Evolutionary conservation across 331 rosid species (phyloP).

Genomic region (Malus hybrid): DNA sequence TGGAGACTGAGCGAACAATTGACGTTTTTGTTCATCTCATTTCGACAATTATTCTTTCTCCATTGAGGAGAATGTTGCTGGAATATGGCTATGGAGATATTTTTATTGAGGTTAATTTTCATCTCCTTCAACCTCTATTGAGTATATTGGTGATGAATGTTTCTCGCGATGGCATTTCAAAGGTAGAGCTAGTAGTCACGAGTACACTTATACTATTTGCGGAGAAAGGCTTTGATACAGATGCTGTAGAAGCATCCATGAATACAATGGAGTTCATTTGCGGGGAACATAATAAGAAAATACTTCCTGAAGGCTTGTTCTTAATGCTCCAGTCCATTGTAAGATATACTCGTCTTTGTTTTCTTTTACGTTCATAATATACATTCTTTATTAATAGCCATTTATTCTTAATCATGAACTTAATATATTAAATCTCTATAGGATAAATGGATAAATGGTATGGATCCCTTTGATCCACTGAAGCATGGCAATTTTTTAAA

Average conservation of each 20-base stretch:
- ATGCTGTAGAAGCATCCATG: constrained; percentile 96
- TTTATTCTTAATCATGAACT: neutral
- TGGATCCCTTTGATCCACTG: constrained; percentile 93
- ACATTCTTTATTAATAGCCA: neutral
- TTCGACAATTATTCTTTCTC: constrained; percentile 92
- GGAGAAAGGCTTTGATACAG: constrained; percentile 77
- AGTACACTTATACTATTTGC: constrained; percentile 56
- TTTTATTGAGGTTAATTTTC: constrained; percentile 75
- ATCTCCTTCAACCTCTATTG: constrained; percentile 91
- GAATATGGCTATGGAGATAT: constrained; percentile 91
- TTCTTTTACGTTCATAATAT: neutral
- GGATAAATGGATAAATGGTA: constrained; percentile 97
- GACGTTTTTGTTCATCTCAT: constrained; percentile 88
- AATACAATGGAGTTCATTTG: constrained; percentile 95
- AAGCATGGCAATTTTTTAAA: constrained; percentile 75
- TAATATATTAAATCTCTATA: constrained; percentile 17
- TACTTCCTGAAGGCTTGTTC: constrained; percentile 90
- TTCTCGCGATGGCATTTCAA: constrained; percentile 60
- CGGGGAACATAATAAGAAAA: constrained; percentile 87
- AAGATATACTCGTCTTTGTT: constrained; percentile 22
- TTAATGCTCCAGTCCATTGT: constrained; percentile 92
- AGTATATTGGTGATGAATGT: constrained; percentile 86
- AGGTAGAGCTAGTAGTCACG: constrained; percentile 64
- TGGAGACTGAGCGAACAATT: constrained; percentile 69
- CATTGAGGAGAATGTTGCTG: constrained; percentile 78